Base-by-base conservation (phyloP, 2,329 filamentous ascomycete species). In the Amauroascus niger region DNA sequence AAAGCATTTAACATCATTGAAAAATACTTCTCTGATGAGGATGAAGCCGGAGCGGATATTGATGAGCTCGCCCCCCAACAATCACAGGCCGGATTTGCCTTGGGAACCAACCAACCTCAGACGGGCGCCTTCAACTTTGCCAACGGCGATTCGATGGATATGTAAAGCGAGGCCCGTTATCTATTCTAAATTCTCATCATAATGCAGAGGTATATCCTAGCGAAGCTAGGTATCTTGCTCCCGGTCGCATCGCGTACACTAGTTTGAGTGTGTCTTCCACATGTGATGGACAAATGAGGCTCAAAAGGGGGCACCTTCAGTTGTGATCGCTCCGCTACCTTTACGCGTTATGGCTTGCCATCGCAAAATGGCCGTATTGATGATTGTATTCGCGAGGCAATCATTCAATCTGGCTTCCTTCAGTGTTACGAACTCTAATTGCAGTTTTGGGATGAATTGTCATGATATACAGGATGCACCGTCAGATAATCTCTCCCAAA, bases 1-100 rank as follows among this genome's bases (percentile, higher is more conserved):
- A 98, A 98, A 83, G 93, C 93, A 0, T 98, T 97, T 80, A 97
- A 95, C 80, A 98, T 98, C 74, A 98, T 98, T 62, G 93, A 98
- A 80, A 96, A 96, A 78, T 98, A 98, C 81, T 98, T 98, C 77
- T 96, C 90, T 0, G 93, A 98, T 66, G 93, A 98, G 62, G 93
- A 97, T 53, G 93, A 95, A 68, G 80, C 79, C 58, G 81, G 74
- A 45, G 77, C 72, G 58, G 89, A 90, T 64, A 89, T 89, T 62
- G 87, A 89, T 58, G 88, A 94, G 65, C 80, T 88, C 71, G 85
- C 80, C 57, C 81, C 87, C 57, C 79, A 82, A 64, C 79, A 82
- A 62, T 81, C 79, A 60, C 85, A 88, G 67, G 81, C 71, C 81
- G 90, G 65, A 86, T 97, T 72, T 84, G 86, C 65, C 76, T 84